These are phyloP conservation scores for Kwoniella bestiolae DNA, from an alignment of 768 basidiomycete genomes.

Conservation along the genomic window DNA sequence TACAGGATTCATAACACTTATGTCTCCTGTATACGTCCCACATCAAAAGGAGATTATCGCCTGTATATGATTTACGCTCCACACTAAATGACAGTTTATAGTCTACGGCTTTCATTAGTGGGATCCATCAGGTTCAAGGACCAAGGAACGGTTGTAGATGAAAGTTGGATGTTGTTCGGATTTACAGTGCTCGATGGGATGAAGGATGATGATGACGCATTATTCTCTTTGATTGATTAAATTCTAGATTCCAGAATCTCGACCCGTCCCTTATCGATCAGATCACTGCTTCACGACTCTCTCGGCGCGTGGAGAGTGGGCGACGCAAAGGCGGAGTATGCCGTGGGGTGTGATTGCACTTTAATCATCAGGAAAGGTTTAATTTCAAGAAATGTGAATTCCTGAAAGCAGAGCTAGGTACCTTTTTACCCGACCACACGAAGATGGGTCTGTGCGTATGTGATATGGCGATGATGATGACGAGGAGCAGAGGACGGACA, in stretches of 20 bases:
- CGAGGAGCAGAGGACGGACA: neutral
- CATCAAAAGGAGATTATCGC: too few relatives aligned
- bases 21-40: too few relatives aligned
- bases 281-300: neutral
- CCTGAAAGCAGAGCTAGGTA: neutral
- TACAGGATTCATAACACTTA: too few relatives aligned
- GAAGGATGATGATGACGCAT: neutral
- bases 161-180: neutral
- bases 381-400: neutral
- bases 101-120: slow-evolving; percentile 14
- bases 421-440: slow-evolving; percentile 4
- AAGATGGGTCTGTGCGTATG: neutral
- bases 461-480: neutral
- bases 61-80: neutral
- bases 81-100: slow-evolving; percentile 10
- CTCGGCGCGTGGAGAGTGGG: too few relatives aligned
- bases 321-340: neutral
- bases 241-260: neutral
- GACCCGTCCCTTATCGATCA: neutral
- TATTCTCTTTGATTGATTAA: neutral
- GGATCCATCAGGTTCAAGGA: slow-evolving; percentile 6
- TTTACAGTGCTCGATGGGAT: too few relatives aligned
- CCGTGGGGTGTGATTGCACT: neutral
- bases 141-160: neutral
- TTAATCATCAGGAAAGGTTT: neutral